Base-by-base conservation (phyloP, 345 rosid genomes). In the Barbarea vulgaris region DNA sequence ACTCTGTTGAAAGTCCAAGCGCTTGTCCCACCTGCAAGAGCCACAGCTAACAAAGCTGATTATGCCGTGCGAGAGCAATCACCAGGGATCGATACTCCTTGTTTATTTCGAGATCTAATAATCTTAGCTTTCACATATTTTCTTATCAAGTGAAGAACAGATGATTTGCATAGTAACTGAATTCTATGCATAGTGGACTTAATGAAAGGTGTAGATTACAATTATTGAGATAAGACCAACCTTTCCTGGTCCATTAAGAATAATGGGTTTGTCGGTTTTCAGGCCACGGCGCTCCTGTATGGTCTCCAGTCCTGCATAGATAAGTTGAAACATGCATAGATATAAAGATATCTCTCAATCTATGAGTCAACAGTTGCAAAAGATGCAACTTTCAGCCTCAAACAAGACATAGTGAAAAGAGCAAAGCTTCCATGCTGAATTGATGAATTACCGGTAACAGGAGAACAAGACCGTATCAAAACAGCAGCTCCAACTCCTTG, bases 201-300 rank as follows among this genome's bases (percentile, higher is more conserved):
- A 9, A 12, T 27, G 17, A 24, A 61, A 51, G 7, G 37, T 64
- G 70, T 42, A 53, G 42, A 42, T 15, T 42, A 27, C 25, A 17
- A 8, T 18, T 17, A 0, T 50, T 61, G 21, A 68, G 19, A 65
- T 14, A n/a, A 56, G 14, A 70, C 85, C 59, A 59, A 92, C 99
- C 93, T 94, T 94, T 37, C 99, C 97, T 59, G 99, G 99, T 18
- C 99, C 97, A 56, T 86, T 79, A 31, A 94, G 87, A 72, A 92
- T 96, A 78, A 82, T 37, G 21, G 97, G 97, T 56, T 92, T 92
- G 56, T 87, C 86, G 0, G 92, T 94, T 77, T 76, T 79, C 82
- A 81, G 87, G 82, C 90, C 89, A 7, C 98, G 88, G 1, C 97
- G 97, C 72, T 81, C 84, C 83, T 90, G 93, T 80, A 94, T 92